These are phyloP conservation scores for Xylaria nigripes DNA, from an alignment of 495 filamentous ascomycete species.

Conservation along the genomic window DNA sequence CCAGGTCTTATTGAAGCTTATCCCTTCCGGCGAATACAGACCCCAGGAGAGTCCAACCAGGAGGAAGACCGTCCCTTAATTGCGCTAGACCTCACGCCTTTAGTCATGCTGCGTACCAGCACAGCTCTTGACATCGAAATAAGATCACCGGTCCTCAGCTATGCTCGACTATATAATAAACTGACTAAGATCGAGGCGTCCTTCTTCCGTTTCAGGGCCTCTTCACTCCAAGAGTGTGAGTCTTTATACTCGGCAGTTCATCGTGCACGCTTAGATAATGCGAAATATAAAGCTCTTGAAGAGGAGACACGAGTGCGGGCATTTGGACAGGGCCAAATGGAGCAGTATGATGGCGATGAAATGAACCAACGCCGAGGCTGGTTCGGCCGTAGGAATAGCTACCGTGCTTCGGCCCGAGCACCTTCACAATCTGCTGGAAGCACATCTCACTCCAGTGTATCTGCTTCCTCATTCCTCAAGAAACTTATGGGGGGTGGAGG, in stretches of 20 bases:
- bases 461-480: constrained; percentile 65
- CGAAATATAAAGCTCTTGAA: constrained; percentile 78
- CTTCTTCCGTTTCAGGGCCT: constrained; percentile 65
- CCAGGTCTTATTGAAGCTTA: constrained; percentile 84
- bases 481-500: constrained; percentile 40
- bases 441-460: constrained; percentile 51
- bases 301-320: constrained; percentile 43
- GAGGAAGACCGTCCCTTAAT: constrained; percentile 54
- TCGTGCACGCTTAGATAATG: constrained; percentile 73
- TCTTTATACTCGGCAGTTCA: constrained; percentile 77
- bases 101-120: constrained; percentile 78
- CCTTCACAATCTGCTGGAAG: constrained; percentile 39
- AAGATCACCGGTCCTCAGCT: constrained; percentile 56
- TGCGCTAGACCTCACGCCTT: constrained; percentile 74
- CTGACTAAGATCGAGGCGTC: constrained; percentile 62
- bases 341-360: constrained; percentile 32
- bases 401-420: constrained; percentile 46
- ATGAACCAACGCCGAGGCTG: constrained; percentile 38
- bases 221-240: constrained; percentile 67
- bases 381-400: constrained; percentile 54
- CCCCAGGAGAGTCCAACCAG: constrained; percentile 12
- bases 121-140: constrained; percentile 92
- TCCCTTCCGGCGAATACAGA: constrained; percentile 47
- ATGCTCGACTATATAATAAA: constrained; percentile 57
- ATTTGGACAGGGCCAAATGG: constrained; percentile 36